These are phyloP conservation scores for Spongospora subterranea DNA, from an alignment of 208 protist genomes.

Conservation along the genomic window DNA sequence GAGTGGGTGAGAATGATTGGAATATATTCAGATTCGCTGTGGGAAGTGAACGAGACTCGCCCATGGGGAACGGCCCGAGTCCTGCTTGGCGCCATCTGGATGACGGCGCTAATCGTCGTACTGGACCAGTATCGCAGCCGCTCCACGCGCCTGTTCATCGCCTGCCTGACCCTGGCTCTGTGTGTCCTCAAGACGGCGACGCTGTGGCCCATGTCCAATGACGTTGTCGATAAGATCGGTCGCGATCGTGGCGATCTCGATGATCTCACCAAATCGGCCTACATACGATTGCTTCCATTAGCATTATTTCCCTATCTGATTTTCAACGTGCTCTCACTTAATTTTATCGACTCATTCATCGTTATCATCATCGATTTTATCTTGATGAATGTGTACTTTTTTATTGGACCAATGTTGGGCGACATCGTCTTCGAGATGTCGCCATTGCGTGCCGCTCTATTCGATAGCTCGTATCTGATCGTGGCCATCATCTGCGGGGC, in stretches of 20 bases:
- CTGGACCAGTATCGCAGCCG: neutral
- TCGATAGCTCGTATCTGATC: neutral
- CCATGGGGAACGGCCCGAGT: neutral
- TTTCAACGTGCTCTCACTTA: neutral
- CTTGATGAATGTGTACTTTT: neutral
- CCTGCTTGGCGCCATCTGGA: neutral
- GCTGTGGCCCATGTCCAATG: neutral
- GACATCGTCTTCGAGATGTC: neutral
- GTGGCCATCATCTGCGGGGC: neutral
- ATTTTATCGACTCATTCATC: neutral
- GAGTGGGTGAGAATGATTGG: no score
- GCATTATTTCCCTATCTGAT: neutral
- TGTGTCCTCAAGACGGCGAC: neutral
- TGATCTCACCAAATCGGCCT: neutral
- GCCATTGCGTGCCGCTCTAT: neutral
- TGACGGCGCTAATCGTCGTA: neutral
- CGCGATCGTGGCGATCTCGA: neutral
- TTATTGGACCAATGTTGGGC: neutral
- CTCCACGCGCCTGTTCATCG: slow-evolving; percentile 26
- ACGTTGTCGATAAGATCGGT: neutral
- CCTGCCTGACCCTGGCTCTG: neutral
- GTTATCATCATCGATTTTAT: neutral
- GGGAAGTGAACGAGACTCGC: neutral
- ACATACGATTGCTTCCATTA: neutral
- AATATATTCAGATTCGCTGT: neutral